phyloP scores from a whole-genome alignment of 805 yeast genomes.

The Wickerhamiella bombiphila region DNA sequence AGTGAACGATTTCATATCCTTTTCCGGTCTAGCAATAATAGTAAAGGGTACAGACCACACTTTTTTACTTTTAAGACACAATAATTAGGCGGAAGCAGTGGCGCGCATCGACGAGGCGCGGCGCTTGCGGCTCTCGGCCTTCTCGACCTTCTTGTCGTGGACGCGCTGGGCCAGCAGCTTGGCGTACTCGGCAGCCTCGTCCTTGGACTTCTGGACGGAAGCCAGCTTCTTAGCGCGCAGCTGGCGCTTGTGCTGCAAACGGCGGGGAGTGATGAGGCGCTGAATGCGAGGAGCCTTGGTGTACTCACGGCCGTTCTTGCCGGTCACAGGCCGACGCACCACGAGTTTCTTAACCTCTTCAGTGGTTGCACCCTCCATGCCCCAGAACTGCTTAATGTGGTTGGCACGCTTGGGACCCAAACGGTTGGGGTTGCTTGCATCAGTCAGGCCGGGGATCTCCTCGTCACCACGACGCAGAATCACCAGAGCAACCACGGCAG shows the following conservation, averaged over 20 bases:
- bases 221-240: constrained; percentile 83
- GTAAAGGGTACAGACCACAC: too few relatives aligned
- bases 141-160: constrained; percentile 95
- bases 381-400: constrained; percentile 99
- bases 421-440: constrained; percentile 92
- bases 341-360: constrained; percentile 75
- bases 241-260: constrained; percentile 98
- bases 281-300: constrained; percentile 99
- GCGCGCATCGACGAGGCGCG: constrained; percentile 91
- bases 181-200: constrained; percentile 99
- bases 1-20: too few relatives aligned
- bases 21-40: too few relatives aligned
- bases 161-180: constrained; percentile 96
- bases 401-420: constrained; percentile 99
- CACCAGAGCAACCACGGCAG: constrained; percentile 87
- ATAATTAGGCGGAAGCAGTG: constrained; percentile 9
- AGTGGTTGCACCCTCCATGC: constrained; percentile 55
- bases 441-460: constrained; percentile 93
- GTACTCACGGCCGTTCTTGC: constrained; percentile 93
- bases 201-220: constrained; percentile 98
- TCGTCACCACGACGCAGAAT: constrained; percentile 94
- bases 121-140: constrained; percentile 98
- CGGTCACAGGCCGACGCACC: constrained; percentile 90
- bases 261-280: constrained; percentile 98
- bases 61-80: too few relatives aligned